Evolutionary conservation across 345 rosid genomes (phyloP).

Genomic region (Gossypioides kirkii): DNA sequence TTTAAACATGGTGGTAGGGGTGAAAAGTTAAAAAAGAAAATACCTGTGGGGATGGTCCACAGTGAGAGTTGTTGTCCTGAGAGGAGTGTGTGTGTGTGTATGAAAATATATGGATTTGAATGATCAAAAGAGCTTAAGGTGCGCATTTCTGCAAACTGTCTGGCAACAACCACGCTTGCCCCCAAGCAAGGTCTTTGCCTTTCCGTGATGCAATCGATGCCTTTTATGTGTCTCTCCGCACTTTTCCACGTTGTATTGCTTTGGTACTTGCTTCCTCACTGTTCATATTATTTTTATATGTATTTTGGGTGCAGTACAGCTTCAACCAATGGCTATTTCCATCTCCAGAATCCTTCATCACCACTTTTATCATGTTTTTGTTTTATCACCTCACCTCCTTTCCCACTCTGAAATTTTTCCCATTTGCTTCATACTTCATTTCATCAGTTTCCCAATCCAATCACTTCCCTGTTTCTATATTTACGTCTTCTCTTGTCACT

Average conservation of each 20-base stretch:
- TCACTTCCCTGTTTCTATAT: not conserved
- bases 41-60: constrained; percentile 18
- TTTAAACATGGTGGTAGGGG: not conserved
- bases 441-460: not conserved
- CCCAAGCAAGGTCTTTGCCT: constrained; percentile 53
- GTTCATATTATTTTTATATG: not conserved
- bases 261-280: constrained; percentile 15
- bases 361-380: not conserved
- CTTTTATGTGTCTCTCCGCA: constrained; percentile 10
- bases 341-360: not conserved
- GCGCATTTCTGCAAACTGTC: constrained; percentile 28
- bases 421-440: not conserved
- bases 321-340: constrained; percentile 14
- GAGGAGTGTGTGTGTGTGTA: not conserved
- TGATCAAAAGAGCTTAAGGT: constrained; percentile 3
- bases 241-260: constrained; percentile 16
- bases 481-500: not conserved
- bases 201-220: constrained; percentile 41
- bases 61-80: constrained; percentile 19
- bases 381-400: constrained; percentile 5
- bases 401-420: not conserved
- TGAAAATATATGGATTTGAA: not conserved
- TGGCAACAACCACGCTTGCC: constrained; percentile 55
- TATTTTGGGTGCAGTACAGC: constrained; percentile 9
- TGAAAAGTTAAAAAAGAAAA: too few species aligned